Evolutionary conservation across 2,329 filamentous ascomycete species (phyloP).

Genomic region (Fusarium decemcellulare): DNA sequence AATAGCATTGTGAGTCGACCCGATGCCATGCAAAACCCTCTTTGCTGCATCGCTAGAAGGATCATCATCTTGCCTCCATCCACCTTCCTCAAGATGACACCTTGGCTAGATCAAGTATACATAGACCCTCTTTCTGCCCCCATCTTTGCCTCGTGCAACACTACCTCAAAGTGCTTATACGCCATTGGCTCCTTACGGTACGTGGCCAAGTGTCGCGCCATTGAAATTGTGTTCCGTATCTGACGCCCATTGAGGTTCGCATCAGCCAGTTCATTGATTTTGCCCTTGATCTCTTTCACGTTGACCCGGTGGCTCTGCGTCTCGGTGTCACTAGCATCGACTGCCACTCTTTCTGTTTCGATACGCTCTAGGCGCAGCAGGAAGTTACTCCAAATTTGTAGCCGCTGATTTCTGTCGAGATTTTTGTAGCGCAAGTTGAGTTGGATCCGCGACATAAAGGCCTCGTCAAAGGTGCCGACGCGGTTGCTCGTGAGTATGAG

Average conservation of each 20-base stretch:
- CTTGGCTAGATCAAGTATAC: no score
- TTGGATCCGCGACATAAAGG: slow-evolving; percentile 55
- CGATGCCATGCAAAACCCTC: no score
- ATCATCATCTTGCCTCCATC: no score
- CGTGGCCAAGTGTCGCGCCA: slow-evolving; percentile 44
- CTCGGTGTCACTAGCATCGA: background rate
- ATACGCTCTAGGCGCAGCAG: slow-evolving; percentile 27
- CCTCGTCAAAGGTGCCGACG: slow-evolving; percentile 53
- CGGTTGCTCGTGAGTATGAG: slow-evolving; percentile 55
- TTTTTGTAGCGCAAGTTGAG: slow-evolving; percentile 51
- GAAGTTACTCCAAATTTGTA: slow-evolving; percentile 51
- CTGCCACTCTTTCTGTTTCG: background rate
- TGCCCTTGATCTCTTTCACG: background rate
- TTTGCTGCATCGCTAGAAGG: no score
- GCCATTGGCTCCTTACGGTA: slow-evolving; percentile 11
- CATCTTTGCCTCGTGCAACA: slow-evolving; percentile 1
- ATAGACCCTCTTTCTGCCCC: no score
- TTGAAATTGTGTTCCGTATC: slow-evolving; percentile 56
- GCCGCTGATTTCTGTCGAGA: slow-evolving; percentile 38
- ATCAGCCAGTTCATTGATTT: slow-evolving; percentile 47
- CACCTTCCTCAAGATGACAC: no score
- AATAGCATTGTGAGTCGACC: no score
- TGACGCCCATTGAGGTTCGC: slow-evolving; percentile 58
- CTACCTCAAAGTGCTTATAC: background rate
- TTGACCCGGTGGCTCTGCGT: background rate